Evolutionary conservation across 2,329 filamentous ascomycete species (phyloP).

Genomic region (Alternaria angustiovoidea): DNA sequence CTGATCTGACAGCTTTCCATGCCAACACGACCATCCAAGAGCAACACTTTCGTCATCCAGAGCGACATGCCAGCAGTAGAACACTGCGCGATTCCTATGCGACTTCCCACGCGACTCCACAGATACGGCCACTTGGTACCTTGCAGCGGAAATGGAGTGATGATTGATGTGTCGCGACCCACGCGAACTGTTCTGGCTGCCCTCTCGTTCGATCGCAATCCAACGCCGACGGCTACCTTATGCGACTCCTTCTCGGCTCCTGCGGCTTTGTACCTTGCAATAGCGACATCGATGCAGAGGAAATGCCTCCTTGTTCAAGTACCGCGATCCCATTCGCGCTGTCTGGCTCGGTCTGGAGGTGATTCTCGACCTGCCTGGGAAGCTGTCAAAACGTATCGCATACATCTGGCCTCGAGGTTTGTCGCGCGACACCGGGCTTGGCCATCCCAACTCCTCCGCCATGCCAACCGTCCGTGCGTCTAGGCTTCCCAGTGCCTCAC

Average conservation of each 20-base stretch:
- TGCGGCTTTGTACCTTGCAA: neutral
- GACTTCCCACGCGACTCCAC: neutral
- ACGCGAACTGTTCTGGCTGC: neutral
- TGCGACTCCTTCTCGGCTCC: neutral
- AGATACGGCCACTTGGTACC: neutral
- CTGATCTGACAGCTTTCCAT: neutral
- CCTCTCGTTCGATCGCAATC: neutral
- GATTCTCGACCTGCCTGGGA: neutral
- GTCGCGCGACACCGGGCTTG: neutral
- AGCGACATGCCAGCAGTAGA: slow-evolving; percentile 3
- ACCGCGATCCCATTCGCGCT: neutral
- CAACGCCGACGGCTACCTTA: neutral
- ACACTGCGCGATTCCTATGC: neutral
- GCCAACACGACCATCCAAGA: neutral
- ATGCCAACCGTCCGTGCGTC: slow-evolving; percentile 3
- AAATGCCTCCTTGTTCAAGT: neutral
- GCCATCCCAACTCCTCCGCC: slow-evolving; percentile 1
- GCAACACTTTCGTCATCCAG: neutral
- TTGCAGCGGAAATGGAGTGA: slow-evolving; percentile 5
- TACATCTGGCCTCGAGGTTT: neutral
- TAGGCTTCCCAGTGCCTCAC: slow-evolving; percentile 13
- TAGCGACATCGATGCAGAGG: neutral
- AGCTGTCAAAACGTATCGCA: neutral
- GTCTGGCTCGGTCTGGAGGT: neutral
- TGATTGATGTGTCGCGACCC: slow-evolving; percentile 1